Evolutionary conservation across 2,329 filamentous ascomycete species (phyloP).

Genomic region (Penicillium freii): DNA sequence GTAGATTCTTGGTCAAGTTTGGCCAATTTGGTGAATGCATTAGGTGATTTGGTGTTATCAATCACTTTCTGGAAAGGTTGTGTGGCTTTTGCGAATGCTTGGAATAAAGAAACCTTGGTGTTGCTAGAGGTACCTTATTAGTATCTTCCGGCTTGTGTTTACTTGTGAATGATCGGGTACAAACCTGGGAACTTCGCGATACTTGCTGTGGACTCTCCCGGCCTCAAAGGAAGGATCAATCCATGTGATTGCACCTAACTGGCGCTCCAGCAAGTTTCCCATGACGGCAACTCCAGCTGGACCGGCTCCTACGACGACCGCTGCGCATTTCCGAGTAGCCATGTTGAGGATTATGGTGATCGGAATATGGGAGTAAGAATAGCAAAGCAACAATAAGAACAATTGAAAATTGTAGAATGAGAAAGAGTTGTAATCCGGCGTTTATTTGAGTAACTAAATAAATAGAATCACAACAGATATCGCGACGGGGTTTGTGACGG

Average conservation of each 20-base stretch:
- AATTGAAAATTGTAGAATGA: background rate
- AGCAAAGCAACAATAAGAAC: background rate
- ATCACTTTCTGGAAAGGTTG: conserved; percentile 54
- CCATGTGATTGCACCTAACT: conserved; percentile 56
- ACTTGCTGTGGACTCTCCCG: conserved; percentile 53
- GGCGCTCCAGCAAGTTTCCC: conserved; percentile 60
- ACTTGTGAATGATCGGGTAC: conserved; percentile 5
- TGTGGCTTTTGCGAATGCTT: conserved; percentile 56
- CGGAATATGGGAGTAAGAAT: background rate
- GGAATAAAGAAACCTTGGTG: conserved; percentile 61
- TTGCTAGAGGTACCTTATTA: conserved; percentile 43
- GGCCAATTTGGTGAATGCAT: conserved; percentile 55
- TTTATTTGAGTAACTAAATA: conserved; percentile 23
- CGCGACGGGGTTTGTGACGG: background rate
- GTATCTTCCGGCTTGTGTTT: background rate
- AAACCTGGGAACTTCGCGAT: conserved; percentile 59
- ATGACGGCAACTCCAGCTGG: conserved; percentile 60
- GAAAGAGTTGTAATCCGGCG: background rate
- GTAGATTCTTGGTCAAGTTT: conserved; percentile 56
- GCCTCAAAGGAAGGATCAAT: conserved; percentile 57
- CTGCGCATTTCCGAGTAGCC: conserved; percentile 45
- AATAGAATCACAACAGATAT: conserved; percentile 5
- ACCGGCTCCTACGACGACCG: conserved; percentile 59
- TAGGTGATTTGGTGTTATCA: conserved; percentile 49
- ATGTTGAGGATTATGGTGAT: conserved; percentile 14